Percentiles rank a stretch among this genome's conserved stretches.
Conservation (phyloP, 306 rosid genomes). For the Alnus rubra region DNA sequence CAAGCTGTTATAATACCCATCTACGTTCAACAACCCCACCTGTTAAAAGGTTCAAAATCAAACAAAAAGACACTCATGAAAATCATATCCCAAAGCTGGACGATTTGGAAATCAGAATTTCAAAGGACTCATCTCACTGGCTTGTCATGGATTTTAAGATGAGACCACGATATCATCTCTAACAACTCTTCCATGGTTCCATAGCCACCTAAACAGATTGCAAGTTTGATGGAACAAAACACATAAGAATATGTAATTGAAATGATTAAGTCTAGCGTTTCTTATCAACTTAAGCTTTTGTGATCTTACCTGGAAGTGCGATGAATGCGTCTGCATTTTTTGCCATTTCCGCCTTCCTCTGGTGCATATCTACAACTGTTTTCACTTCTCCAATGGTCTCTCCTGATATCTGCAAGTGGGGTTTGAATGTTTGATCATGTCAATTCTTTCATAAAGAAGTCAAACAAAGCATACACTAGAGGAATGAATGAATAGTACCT, state of each 20-base stretch:
- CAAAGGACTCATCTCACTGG: slow-evolving; percentile 24
- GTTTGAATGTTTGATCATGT: slow-evolving; percentile 23
- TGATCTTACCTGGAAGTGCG: slow-evolving; percentile 60
- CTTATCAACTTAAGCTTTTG: too few relatives aligned
- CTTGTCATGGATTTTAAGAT: slow-evolving; percentile 46
- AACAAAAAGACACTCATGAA: neutral
- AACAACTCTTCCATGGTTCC: slow-evolving; percentile 53
- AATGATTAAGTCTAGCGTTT: too few relatives aligned
- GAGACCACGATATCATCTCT: slow-evolving; percentile 51
- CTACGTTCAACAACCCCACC: slow-evolving; percentile 73
- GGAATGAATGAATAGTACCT: slow-evolving; percentile 44
- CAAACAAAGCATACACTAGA: slow-evolving; percentile 6
- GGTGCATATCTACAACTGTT: slow-evolving; percentile 59
- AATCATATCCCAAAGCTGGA: slow-evolving; percentile 7
- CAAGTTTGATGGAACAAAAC: neutral
- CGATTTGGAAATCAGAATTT: neutral
- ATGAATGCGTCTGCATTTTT: slow-evolving; percentile 71
- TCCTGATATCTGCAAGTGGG: slow-evolving; percentile 48
- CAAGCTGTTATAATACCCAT: slow-evolving; percentile 64
- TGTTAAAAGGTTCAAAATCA: slow-evolving; percentile 23
- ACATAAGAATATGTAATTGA: neutral
- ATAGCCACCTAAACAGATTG: slow-evolving; percentile 40
- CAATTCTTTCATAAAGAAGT: neutral
- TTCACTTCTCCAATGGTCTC: slow-evolving; percentile 61
- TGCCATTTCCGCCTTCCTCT: slow-evolving; percentile 66